A percentile compares a stretch with the other conserved stretches of the same genome.
Evolutionary conservation across 108 stramenopile species (phyloP).

Genomic region (Ochromonas danica): DNA sequence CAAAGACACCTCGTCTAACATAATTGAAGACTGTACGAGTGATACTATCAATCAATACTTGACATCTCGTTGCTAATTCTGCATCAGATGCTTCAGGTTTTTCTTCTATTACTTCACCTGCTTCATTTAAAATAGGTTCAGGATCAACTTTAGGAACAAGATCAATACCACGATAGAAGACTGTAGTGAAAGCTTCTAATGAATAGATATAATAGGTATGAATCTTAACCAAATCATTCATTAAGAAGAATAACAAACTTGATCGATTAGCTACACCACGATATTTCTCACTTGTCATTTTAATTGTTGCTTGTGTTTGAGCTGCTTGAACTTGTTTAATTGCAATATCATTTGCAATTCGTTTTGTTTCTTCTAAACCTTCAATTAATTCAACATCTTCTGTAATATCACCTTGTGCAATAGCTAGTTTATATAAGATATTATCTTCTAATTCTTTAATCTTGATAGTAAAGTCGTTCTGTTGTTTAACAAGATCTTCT

Average conservation of each 20-base stretch:
- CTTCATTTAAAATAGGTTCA: background rate
- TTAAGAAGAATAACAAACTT: slow-evolving; percentile 71
- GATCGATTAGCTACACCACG: slow-evolving; percentile 70
- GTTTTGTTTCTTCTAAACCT: slow-evolving; percentile 71
- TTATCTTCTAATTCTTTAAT: slow-evolving; percentile 78
- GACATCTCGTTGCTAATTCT: slow-evolving; percentile 59
- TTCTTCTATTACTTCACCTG: background rate
- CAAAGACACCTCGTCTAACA: slow-evolving; percentile 70
- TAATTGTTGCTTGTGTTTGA: slow-evolving; percentile 60
- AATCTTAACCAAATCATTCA: slow-evolving; percentile 73
- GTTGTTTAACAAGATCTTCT: slow-evolving; percentile 65
- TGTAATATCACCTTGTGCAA: slow-evolving; percentile 57
- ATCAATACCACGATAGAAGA: slow-evolving; percentile 73
- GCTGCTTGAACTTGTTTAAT: slow-evolving; percentile 58
- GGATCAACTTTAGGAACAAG: slow-evolving; percentile 37
- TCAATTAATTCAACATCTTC: slow-evolving; percentile 64
- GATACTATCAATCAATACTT: slow-evolving; percentile 61
- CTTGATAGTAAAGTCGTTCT: slow-evolving; percentile 75
- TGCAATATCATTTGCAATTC: slow-evolving; percentile 67
- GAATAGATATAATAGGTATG: slow-evolving; percentile 78
- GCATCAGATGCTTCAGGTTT: slow-evolving; percentile 55
- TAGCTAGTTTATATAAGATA: slow-evolving; percentile 69
- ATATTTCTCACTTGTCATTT: slow-evolving; percentile 68
- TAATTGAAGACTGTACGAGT: slow-evolving; percentile 69
- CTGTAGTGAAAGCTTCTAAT: slow-evolving; percentile 69